Base-by-base conservation (phyloP, 768 basidiomycete genomes). In the Zangia roseola region DNA sequence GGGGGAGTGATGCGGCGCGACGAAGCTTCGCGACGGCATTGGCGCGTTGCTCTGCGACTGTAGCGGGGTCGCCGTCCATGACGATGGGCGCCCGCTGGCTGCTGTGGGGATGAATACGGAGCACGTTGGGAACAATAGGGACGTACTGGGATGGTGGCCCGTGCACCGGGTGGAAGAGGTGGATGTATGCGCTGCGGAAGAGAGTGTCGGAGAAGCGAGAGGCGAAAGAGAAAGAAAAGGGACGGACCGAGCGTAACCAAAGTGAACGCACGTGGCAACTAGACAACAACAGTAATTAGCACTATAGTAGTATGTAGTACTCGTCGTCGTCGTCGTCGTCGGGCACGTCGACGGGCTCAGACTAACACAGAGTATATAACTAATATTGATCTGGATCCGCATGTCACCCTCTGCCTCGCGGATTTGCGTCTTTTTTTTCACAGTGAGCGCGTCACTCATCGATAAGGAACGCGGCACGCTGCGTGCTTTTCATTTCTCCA, bases 21-120 rank as follows among this genome's bases (percentile, higher is more conserved):
- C 88, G 93, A 55, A 97, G 81, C 71, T 86, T 93, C 38, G 91
- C 91, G 40, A 95, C 86, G 10, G 92, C 89, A 46, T 82, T 80
- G 63, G 91, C 89, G 52, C 94, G 84, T 69, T 93, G 87, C 66
- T 94, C 88, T 23, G 81, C 80, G 69, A 78, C 73, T 10, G 74
- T 69, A 38, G 74, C 57, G 45, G 61, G 63, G 56, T 78, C 67
- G 58, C 53, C 66, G 52, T 68, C 67, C 68, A 70, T 68, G 31
- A 31, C 31, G 16, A 31, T 31, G 42, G 35, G 40, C 50, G 51
- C 47, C 50, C 46, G 34, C 26, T 34, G 10, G 42, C 59, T 63
- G 39, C 24, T 24, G 10, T 14, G 21, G 25, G 16, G 7, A 25
- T 52, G 28, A 53, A 24, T 6, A 30, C 6, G 13, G 41, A 20